Evolutionary conservation across 2,329 filamentous ascomycete genomes (phyloP).

Genomic region (Phialocephala subalpina): DNA sequence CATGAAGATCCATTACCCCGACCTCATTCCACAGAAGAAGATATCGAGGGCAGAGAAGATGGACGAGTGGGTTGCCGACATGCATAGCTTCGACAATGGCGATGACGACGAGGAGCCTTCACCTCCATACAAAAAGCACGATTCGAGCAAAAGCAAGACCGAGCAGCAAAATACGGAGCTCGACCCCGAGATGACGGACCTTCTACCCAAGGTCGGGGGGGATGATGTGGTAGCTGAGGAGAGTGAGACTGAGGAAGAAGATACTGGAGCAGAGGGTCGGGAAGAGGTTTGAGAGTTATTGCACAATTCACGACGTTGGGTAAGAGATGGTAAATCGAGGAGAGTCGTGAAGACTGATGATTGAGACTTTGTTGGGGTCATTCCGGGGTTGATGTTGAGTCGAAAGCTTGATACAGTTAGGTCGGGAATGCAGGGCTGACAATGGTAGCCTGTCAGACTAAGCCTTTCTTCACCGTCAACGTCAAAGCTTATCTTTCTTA

Average conservation of each 20-base stretch:
- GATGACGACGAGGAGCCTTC: constrained; percentile 1
- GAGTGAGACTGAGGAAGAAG: neutral
- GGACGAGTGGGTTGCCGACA: neutral
- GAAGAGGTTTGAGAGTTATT: neutral
- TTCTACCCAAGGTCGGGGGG: neutral
- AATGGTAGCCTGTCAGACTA: too few species aligned
- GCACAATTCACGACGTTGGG: too few species aligned
- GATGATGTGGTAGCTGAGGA: neutral
- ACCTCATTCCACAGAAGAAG: neutral
- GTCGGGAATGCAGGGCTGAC: too few species aligned
- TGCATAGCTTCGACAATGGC: neutral
- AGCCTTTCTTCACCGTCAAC: too few species aligned
- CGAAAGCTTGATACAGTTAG: too few species aligned
- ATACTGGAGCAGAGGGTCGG: neutral
- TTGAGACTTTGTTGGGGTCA: too few species aligned
- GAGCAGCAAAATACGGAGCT: neutral
- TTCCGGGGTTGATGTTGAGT: too few species aligned
- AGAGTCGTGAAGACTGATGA: too few species aligned
- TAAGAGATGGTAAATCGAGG: too few species aligned
- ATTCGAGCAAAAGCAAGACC: neutral
- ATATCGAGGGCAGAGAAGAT: neutral
- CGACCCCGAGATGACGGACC: neutral
- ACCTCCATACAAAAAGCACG: neutral
- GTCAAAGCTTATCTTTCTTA: too few species aligned
- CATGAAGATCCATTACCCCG: neutral